phyloP scores from a whole-genome alignment of 2,329 filamentous ascomycete genomes.

The Penicillium digitatum region DNA sequence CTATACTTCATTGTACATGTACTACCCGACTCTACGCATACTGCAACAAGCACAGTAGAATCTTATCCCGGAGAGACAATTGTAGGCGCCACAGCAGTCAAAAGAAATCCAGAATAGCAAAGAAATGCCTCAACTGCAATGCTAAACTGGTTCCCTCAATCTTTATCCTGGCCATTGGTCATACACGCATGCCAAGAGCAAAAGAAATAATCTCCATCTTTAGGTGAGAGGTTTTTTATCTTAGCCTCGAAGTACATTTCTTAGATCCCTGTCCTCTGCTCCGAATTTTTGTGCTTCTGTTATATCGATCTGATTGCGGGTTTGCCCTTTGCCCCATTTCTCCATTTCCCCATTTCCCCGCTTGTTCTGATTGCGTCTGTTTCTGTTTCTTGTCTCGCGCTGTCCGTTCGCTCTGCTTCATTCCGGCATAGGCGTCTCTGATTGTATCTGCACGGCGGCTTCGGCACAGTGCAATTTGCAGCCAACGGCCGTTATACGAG shows the following conservation, averaged over 20 bases:
- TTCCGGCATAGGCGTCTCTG: constrained; percentile 12
- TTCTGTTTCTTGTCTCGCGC: constrained; percentile 3
- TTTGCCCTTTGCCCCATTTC: neutral
- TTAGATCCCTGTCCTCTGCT: neutral
- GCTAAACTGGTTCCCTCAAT: neutral
- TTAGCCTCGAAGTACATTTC: neutral
- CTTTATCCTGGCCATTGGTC: neutral
- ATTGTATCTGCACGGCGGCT: constrained; percentile 18
- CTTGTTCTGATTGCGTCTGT: constrained; percentile 15
- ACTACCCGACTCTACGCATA: constrained; percentile 6
- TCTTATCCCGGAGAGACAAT: neutral
- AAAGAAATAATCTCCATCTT: neutral
- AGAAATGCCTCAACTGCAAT: neutral
- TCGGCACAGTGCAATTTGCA: constrained; percentile 5
- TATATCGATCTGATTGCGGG: constrained; percentile 10
- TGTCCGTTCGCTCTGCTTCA: constrained; percentile 21
- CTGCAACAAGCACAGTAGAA: constrained; percentile 8
- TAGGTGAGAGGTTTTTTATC: neutral
- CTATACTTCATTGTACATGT: constrained; percentile 15
- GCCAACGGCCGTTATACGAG: neutral
- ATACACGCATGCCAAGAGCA: neutral
- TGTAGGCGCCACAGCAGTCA: neutral
- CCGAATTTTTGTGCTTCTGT: neutral
- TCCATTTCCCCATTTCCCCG: constrained; percentile 6
- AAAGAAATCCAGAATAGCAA: neutral